Percentiles rank a stretch among this genome's conserved stretches.
Conservation (phyloP, 352 stramenopile species). For the Phytophthora multivora region DNA sequence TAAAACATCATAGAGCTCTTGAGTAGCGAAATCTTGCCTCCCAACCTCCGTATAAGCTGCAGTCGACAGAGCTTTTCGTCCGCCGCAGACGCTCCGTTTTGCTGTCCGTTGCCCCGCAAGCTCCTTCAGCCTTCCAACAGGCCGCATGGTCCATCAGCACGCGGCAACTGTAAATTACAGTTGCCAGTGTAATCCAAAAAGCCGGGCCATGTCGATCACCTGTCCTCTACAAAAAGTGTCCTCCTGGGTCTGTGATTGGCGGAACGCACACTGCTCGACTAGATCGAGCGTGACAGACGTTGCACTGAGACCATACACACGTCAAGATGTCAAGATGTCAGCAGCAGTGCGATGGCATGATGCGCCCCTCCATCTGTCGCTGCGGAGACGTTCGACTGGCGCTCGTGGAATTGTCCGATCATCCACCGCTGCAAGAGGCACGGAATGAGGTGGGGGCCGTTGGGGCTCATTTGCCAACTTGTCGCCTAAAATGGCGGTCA, state of each 20-base stretch:
- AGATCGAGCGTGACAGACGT: constrained; percentile 14
- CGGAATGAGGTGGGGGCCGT: not conserved
- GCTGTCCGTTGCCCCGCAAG: too few relatives aligned
- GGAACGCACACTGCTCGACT: constrained; percentile 16
- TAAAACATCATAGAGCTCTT: too few relatives aligned
- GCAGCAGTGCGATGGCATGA: constrained; percentile 1
- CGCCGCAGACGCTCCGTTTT: too few relatives aligned
- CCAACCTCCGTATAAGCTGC: too few relatives aligned
- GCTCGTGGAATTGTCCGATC: constrained; percentile 4
- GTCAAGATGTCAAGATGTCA: constrained; percentile 7
- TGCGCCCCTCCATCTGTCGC: constrained; percentile 9
- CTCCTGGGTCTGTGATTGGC: constrained; percentile 7
- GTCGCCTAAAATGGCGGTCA: constrained; percentile 13
- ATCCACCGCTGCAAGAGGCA: not conserved
- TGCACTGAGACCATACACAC: constrained; percentile 17
- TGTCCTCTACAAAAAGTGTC: constrained; percentile 16
- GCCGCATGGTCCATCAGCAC: constrained; percentile 6
- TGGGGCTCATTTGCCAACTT: constrained; percentile 21
- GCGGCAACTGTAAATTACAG: constrained; percentile 12
- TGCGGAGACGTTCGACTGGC: constrained; percentile 6
- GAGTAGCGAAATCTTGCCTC: too few relatives aligned
- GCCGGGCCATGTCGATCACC: not conserved
- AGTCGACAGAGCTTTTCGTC: too few relatives aligned
- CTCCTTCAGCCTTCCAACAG: not conserved
- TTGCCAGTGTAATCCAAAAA: not conserved